Evolutionary conservation across 164 flowering plant genomes (phyloP).

Genomic region (Vitis rupestris): DNA sequence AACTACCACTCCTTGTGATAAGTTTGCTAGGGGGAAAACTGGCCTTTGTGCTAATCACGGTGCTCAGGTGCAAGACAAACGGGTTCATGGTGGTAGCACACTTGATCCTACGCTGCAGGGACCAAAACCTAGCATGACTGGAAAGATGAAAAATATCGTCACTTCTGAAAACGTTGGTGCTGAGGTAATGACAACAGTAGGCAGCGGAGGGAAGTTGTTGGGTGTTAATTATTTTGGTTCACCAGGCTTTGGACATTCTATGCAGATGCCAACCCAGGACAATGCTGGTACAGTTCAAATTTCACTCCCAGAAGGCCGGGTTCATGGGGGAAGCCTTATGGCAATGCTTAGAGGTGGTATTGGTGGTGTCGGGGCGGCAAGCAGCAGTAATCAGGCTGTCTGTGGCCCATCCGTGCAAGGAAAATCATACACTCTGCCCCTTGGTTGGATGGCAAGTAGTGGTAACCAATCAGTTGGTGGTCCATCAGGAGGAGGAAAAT

Average conservation of each 20-base stretch:
- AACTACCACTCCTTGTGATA: slow-evolving; percentile 47
- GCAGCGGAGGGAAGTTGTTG: slow-evolving; percentile 10
- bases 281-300: slow-evolving; percentile 10
- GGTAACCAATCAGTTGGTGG: no score
- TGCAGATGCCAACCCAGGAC: slow-evolving; percentile 8
- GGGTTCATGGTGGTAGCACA: slow-evolving; percentile 91
- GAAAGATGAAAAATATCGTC: slow-evolving; percentile 29
- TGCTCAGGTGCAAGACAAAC: slow-evolving; percentile 72
- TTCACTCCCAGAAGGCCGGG: slow-evolving; percentile 56
- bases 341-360: slow-evolving; percentile 35
- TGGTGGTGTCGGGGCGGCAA: slow-evolving; percentile 5
- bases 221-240: slow-evolving; percentile 16
- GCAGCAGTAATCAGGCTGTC: slow-evolving; percentile 11
- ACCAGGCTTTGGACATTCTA: slow-evolving; percentile 7
- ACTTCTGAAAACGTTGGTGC: slow-evolving; percentile 42
- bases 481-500: no score
- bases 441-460: slow-evolving; percentile 22
- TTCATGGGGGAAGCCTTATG: slow-evolving; percentile 50
- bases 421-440: slow-evolving; percentile 16
- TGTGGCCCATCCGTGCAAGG: slow-evolving; percentile 20
- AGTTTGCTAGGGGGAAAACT: slow-evolving; percentile 81
- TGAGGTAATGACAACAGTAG: slow-evolving; percentile 18
- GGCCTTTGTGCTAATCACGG: slow-evolving; percentile 82
- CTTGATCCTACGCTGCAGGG: slow-evolving; percentile 36
- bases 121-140: slow-evolving; percentile 27